These are phyloP conservation scores for Citrus sp. DNA, from an alignment of 345 rosid species.

Conservation along the genomic window DNA sequence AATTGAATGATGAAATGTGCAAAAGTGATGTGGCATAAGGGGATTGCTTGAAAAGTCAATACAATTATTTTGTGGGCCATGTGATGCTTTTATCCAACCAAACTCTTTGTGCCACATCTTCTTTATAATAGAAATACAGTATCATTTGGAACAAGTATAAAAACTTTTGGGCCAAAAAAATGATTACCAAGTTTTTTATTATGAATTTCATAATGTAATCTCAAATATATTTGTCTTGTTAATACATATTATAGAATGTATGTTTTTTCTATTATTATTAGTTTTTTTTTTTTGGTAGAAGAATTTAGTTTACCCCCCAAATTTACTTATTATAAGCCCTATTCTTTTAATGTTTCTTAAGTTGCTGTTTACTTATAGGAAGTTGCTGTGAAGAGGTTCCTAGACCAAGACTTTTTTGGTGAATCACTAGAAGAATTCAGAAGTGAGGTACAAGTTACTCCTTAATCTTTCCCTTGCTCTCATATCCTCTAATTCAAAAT, in stretches of 20 bases:
- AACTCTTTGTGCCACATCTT: too few species aligned
- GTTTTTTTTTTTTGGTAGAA: background rate
- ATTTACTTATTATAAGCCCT: background rate
- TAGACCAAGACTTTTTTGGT: conserved; percentile 77
- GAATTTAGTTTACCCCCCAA: background rate
- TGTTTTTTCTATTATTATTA: background rate
- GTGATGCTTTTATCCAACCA: too few species aligned
- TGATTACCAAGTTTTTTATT: background rate
- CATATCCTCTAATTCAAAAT: conserved; percentile 9
- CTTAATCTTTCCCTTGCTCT: conserved; percentile 1
- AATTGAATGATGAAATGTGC: background rate
- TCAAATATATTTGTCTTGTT: background rate
- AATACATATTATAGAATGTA: background rate
- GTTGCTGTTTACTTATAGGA: conserved; percentile 45
- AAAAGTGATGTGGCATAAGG: too few species aligned
- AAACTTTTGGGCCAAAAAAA: background rate
- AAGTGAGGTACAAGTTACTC: conserved; percentile 63
- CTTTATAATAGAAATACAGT: too few species aligned
- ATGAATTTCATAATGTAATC: background rate
- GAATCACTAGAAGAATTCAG: conserved; percentile 82
- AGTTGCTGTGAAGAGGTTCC: conserved; percentile 93
- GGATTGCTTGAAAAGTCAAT: too few species aligned
- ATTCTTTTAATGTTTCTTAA: conserved; percentile 3
- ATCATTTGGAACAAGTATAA: background rate
- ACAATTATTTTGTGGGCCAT: too few species aligned